Conservation (phyloP, 371 early-diverging fungal species). For the Catenaria anguillulae region DNA sequence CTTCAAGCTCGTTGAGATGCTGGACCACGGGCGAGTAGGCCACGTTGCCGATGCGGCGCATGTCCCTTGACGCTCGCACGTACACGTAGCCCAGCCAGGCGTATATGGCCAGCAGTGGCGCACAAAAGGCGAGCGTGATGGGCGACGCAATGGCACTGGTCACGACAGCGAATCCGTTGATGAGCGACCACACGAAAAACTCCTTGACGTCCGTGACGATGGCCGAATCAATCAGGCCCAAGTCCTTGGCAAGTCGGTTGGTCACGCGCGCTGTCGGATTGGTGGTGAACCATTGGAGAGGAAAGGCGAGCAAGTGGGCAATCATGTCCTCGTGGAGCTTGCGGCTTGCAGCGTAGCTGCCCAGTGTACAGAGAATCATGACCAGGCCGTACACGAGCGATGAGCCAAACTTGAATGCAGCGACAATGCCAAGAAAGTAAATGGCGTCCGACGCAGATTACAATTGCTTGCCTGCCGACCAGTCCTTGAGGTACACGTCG, state of each 20-base stretch:
- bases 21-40: neutral
- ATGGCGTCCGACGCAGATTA: neutral
- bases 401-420: neutral
- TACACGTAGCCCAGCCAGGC: neutral
- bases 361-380: neutral
- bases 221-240: slow-evolving; percentile 19
- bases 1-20: neutral
- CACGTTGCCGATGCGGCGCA: neutral
- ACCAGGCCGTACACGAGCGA: neutral
- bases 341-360: neutral
- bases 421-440: neutral
- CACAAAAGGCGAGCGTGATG: neutral
- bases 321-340: neutral
- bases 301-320: neutral
- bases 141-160: neutral
- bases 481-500: neutral
- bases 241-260: slow-evolving; percentile 34
- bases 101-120: neutral
- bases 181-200: neutral
- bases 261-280: slow-evolving; percentile 34
- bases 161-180: neutral
- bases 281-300: slow-evolving; percentile 2
- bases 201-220: neutral
- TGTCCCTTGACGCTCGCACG: neutral
- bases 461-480: too few relatives aligned